Percentiles rank a stretch among this genome's conserved stretches.
phyloP scores from a whole-genome alignment of 1,284 basidiomycete species.

The Cutaneotrichosporon cutaneum region DNA sequence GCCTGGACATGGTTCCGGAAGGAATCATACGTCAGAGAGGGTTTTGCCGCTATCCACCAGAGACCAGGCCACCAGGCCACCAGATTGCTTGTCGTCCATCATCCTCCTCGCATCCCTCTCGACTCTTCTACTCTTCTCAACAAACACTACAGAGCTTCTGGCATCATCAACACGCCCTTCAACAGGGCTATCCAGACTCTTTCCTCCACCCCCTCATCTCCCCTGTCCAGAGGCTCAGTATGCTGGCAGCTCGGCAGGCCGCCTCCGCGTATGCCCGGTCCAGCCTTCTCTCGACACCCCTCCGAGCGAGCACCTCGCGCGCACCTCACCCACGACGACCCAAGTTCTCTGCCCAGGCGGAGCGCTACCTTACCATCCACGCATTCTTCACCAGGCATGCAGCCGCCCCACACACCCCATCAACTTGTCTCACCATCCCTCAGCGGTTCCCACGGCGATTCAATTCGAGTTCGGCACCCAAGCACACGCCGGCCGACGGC shows the following conservation, averaged over 20 bases:
- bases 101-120: not conserved
- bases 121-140: not conserved
- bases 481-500: not conserved
- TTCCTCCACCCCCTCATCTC: not conserved
- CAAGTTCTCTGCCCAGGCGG: slow-evolving; percentile 22
- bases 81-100: too few species aligned
- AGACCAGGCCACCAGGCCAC: too few species aligned
- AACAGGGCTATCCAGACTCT: slow-evolving; percentile 13
- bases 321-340: not conserved
- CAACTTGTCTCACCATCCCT: not conserved
- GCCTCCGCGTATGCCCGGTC: not conserved
- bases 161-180: slow-evolving; percentile 12
- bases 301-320: slow-evolving; percentile 13
- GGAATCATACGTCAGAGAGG: not conserved
- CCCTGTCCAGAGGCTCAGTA: not conserved
- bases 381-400: slow-evolving; percentile 57
- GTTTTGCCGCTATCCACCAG: not conserved
- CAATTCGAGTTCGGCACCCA: slow-evolving; percentile 1
- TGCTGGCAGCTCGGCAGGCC: not conserved
- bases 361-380: slow-evolving; percentile 24
- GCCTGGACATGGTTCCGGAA: too few species aligned
- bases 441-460: slow-evolving; percentile 6
- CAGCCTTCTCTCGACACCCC: not conserved
- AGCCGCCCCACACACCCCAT: not conserved
- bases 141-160: not conserved